These are phyloP conservation scores for Trichophyton mentagrophytes DNA, from an alignment of 2,329 filamentous ascomycete species.

Conservation along the genomic window DNA sequence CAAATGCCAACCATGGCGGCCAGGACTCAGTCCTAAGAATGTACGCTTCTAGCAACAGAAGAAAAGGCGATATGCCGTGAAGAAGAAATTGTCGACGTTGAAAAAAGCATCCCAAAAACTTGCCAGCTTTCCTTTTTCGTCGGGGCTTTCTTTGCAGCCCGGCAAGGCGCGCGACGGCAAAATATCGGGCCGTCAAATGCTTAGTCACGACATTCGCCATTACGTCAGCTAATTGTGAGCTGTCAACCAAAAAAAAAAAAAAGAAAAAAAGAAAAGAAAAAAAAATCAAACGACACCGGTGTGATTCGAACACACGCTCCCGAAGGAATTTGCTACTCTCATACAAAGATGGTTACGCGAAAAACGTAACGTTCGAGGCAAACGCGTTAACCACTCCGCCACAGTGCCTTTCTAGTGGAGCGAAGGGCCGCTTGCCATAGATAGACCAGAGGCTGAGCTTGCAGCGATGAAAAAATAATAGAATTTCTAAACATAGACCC, in stretches of 20 bases:
- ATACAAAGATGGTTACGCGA: neutral
- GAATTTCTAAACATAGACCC: no score
- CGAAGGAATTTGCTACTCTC: conserved; percentile 2
- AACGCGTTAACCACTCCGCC: conserved; percentile 4
- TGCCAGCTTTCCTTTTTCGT: conserved; percentile 1
- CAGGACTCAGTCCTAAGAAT: neutral
- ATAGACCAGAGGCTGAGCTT: no score
- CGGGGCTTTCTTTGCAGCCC: neutral
- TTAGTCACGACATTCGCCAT: no score
- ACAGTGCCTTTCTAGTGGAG: conserved; percentile 1
- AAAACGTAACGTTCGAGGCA: neutral
- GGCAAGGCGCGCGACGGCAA: neutral
- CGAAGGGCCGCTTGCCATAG: neutral
- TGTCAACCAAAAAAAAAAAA: neutral
- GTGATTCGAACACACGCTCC: conserved; percentile 1
- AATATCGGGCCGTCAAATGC: neutral
- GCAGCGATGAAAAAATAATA: no score
- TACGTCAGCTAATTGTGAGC: no score
- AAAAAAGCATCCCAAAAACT: neutral
- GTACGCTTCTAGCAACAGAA: neutral
- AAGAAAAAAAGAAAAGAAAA: neutral
- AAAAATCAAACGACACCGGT: neutral
- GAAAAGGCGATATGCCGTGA: neutral
- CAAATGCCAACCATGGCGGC: conserved; percentile 3
- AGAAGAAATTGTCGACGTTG: neutral